A percentile compares a stretch with the other conserved stretches of the same genome.
phyloP scores from a whole-genome alignment of 2,329 filamentous ascomycete species.

The Thelonectria blattea region DNA sequence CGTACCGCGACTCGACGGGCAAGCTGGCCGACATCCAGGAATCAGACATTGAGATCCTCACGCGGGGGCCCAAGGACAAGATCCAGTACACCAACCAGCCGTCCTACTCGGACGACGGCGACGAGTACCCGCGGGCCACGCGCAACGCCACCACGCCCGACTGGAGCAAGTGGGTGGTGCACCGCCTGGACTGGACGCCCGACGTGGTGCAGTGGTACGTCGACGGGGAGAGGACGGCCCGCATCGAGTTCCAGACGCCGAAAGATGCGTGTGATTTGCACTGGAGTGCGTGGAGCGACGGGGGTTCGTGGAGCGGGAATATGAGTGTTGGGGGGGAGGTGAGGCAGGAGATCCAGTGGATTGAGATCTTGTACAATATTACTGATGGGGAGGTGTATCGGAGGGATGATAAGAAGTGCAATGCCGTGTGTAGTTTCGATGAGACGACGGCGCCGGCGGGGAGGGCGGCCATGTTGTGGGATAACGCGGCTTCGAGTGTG shows the following conservation, averaged over 20 bases:
- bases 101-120: constrained; percentile 50
- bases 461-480: constrained; percentile 40
- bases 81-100: constrained; percentile 67
- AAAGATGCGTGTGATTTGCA: constrained; percentile 55
- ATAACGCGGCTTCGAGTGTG: constrained; percentile 14
- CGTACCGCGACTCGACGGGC: constrained; percentile 47
- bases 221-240: constrained; percentile 53
- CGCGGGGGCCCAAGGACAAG: constrained; percentile 46
- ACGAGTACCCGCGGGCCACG: constrained; percentile 52
- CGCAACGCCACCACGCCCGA: constrained; percentile 52
- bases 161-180: constrained; percentile 61
- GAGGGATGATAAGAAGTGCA: constrained; percentile 16
- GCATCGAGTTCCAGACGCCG: constrained; percentile 60
- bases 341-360: constrained; percentile 64
- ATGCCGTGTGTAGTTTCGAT: constrained; percentile 32
- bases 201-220: constrained; percentile 60
- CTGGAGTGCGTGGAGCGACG: constrained; percentile 66
- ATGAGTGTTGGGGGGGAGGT: constrained; percentile 58
- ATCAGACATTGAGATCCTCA: constrained; percentile 58
- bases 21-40: constrained; percentile 51
- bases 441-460: constrained; percentile 41
- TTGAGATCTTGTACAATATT: constrained; percentile 60
- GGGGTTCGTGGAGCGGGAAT: constrained; percentile 61
- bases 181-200: constrained; percentile 64
- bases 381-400: constrained; percentile 32